Evolutionary conservation across 1,139 yeast species (phyloP).

Genomic region (Kodamaea anthophila): DNA sequence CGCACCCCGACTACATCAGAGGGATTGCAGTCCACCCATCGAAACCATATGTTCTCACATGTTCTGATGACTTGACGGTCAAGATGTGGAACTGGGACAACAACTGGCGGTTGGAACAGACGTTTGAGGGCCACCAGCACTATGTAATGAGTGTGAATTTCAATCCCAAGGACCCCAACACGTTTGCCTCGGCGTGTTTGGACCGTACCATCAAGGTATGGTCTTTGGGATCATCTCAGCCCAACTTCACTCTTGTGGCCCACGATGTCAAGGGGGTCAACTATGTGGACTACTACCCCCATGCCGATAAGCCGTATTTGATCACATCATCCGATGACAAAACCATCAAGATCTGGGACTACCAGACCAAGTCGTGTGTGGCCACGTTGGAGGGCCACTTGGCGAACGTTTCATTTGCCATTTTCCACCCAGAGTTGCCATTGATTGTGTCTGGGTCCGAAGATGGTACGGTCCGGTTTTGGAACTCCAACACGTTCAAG

Average conservation of each 20-base stretch:
- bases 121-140: constrained; percentile 93
- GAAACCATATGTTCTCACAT: constrained; percentile 81
- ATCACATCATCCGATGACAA: constrained; percentile 92
- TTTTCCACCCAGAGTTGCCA: constrained; percentile 95
- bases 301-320: constrained; percentile 92
- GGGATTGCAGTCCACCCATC: constrained; percentile 91
- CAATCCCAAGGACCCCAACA: constrained; percentile 96
- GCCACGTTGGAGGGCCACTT: constrained; percentile 93
- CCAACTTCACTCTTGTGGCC: constrained; percentile 87
- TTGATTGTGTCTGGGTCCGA: constrained; percentile 78
- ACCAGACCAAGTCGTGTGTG: constrained; percentile 92
- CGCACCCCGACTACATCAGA: constrained; percentile 95
- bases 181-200: constrained; percentile 94
- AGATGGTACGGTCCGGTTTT: constrained; percentile 72
- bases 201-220: constrained; percentile 96
- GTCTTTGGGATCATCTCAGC: constrained; percentile 85
- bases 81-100: constrained; percentile 97
- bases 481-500: constrained; percentile 77
- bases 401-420: constrained; percentile 91
- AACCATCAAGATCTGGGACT: constrained; percentile 91
- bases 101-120: constrained; percentile 84
- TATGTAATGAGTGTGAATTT: constrained; percentile 92
- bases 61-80: constrained; percentile 87
- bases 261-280: constrained; percentile 93
- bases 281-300: constrained; percentile 94